Conservation (phyloP, 2,329 filamentous ascomycete species). For the Tolypocladium album region DNA sequence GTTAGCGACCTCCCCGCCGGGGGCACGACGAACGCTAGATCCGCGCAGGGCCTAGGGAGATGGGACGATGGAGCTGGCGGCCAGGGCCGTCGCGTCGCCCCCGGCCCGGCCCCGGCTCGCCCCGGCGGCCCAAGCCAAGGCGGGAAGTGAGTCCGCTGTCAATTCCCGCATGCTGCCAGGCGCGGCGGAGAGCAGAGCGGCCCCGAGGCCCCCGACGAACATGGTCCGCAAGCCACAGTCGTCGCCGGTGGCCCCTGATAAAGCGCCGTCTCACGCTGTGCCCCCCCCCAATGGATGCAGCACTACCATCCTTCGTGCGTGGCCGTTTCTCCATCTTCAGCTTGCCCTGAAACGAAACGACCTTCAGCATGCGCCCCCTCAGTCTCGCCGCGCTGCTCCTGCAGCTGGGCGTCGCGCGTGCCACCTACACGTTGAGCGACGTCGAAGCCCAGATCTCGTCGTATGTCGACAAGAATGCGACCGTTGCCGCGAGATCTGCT, state of each 20-base stretch:
- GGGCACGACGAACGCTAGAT: neutral
- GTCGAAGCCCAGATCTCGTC: constrained; percentile 7
- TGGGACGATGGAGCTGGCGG: neutral
- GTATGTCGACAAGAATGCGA: constrained; percentile 2
- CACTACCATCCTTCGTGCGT: neutral
- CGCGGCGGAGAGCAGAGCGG: neutral
- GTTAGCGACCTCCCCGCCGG: too few relatives aligned
- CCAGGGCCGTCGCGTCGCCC: neutral
- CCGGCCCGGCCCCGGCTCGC: neutral
- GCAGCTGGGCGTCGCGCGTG: neutral
- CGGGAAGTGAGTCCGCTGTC: neutral
- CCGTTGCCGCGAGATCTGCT: neutral
- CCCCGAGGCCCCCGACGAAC: neutral
- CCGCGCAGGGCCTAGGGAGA: neutral
- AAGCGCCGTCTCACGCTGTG: neutral
- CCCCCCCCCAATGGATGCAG: neutral
- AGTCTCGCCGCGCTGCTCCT: constrained; percentile 1
- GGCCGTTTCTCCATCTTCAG: neutral
- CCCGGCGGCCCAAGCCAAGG: neutral
- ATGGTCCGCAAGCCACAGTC: neutral
- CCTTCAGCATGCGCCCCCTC: constrained; percentile 1
- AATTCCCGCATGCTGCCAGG: neutral
- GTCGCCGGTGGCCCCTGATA: neutral
- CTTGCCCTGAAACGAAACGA: neutral
- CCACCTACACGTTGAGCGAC: constrained; percentile 1